Evolutionary conservation across 495 filamentous ascomycete species (phyloP), one percentile per base, ranked within the genome.

Genomic region (Aspergillus asperescens): DNA sequence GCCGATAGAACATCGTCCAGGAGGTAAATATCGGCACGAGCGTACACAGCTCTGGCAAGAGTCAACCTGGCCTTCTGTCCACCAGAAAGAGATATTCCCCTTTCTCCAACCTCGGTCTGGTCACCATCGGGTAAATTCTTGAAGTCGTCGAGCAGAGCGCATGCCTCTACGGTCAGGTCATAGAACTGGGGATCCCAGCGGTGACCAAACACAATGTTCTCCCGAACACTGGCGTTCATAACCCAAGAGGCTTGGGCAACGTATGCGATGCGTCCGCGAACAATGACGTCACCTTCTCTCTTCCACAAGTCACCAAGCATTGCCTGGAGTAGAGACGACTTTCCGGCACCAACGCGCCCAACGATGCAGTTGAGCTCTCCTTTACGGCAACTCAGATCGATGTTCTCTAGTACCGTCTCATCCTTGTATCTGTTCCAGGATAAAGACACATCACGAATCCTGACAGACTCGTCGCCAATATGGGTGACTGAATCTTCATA

Each of bases 141-240:
- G 69, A 99, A 95, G 64, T 99, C 94, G 59, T 96, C 90, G 1
- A 84, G 58, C 25, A 99, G 74, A 48, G 94, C 94, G 62, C 94
- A 99, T 18, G 94, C 94, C 66, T 94, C 87, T 4, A 99, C 78
- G 2, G 94, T 96, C 50, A 84, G 83, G 39, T 96, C 89, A 67
- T 99, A 99, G 72, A 99, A 99, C 41, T 81, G 73, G 3, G 93
- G 88, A 71, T 99, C 92, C 77, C 87, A 97, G 34, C 89, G 84
- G 71, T 97, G 89, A 5, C 94, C 94, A 62, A 99, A 99, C 6
- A 96, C 77, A 61, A 99, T 96, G 60, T 99, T 99, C 58, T 99
- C 94, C 48, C 86, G 85, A 23, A 97, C 90, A 40, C 85, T 93
- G 6, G 94, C 92, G 61, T 97, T 99, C 91, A 96, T 97, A 31